Evolutionary conservation across 2,329 filamentous ascomycete species (phyloP), one percentile per base, ranked within the genome.

Genomic region (Cordyceps tenuipes): DNA sequence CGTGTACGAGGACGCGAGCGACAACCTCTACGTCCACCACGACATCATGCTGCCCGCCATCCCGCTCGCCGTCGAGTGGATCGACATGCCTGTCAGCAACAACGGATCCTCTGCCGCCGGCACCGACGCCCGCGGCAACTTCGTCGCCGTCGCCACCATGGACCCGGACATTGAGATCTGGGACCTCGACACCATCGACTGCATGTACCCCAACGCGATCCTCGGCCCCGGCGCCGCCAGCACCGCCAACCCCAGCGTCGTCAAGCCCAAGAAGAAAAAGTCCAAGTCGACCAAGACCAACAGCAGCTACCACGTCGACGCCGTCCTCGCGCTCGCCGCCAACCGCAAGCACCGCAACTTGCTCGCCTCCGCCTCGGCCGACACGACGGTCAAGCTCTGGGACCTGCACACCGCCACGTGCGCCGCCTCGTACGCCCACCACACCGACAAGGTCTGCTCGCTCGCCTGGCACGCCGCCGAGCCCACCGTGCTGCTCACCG

Each of bases 41-140:
- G 94, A 99, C 74, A 96, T 99, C 68, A 97, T 99, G 93, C 83
- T 99, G 60, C 94, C 94, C 36, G 93, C 93, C 26, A 96, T 99
- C 70, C 94, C 94, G 12, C 84, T 99, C 7, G 94, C 91, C 69
- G 83, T 97, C 46, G 94, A 99, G 77, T 99, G 94, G 94, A 77
- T 99, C 49, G 90, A 97, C 71, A 81, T 96, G 60, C 88, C 91
- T n/a, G 91, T 96, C 41, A 58, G 48, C 34, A 87, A 89, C 65
- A 90, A 91, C 71, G 75, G 80, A 12, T 77, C 73, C 29, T 29
- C 29, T 5, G 29, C 29, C 50, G 76, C 81, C 5, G 82, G 83
- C 47, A 83, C 83, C 63, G 84, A 89, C 64, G 80, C 83, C 26
- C 82, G 81, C 54, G 94, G 90, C 60, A 99, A 96, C 76, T 97